Evolutionary conservation across 1,139 yeast species (phyloP), one percentile per base, ranked within the genome.

Genomic region (Candida dubliniensis): DNA sequence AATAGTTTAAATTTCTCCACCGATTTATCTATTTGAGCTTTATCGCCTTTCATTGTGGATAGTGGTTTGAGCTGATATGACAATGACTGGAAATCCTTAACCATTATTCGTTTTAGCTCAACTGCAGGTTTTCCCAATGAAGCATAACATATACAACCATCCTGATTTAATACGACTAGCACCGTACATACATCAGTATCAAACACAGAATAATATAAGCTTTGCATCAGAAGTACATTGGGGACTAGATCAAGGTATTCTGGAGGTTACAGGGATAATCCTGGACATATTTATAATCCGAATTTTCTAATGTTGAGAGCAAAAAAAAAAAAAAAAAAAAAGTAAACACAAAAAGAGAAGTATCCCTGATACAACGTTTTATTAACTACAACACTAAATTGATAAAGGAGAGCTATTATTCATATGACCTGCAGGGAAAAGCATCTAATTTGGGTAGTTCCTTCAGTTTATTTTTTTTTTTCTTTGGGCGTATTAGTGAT

Each of bases 111-210:
- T 8, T 49, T 42, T 27, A 49, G 42, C 8, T 5, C 24, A 4
- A 45, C 31, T 2, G 44, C 36, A 26, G 42, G 25, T 11, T 48
- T 43, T 1, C 65, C 64, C 23, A 61, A 38, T 7, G 64, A 55
- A 43, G 61, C 58, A 49, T 62, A 62, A 38, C 51, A 57, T 2
- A 62, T 32, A 2, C 31, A 38, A 0, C 66, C 66, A 0, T 43
- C 36, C 15, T 37, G 31, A 43, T 59, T 58, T 8, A 60, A 26
- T 2, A 53, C 64, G 8, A 59, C 31, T 35, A 60, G 42, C 2
- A 61, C 54, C 12, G 46, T 44, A 14, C 29, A 38, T 2, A 36
- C 42, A 18, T 34, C 9, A 24, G 44, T 36, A 2, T 43, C 34
- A 18, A 52, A 31, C 2, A 42, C 29, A 2, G 47, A 46, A 34